Conservation (phyloP, 306 rosid genomes). For the Crotalaria pallida region DNA sequence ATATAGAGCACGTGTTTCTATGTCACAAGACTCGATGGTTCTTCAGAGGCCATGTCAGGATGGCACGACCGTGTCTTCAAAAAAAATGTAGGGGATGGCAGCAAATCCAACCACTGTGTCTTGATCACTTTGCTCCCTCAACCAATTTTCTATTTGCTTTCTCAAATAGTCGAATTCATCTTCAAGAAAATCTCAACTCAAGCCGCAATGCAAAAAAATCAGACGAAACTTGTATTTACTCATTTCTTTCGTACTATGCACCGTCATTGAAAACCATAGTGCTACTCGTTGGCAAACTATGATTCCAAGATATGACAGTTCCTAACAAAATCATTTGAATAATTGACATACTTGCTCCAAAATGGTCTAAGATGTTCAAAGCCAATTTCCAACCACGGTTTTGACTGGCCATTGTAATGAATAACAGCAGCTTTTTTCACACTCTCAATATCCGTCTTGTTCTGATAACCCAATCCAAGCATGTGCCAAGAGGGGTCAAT, state of each 20-base stretch:
- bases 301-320: slow-evolving; percentile 95
- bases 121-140: slow-evolving; percentile 34
- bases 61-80: slow-evolving; percentile 37
- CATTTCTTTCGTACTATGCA: slow-evolving; percentile 15
- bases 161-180: slow-evolving; percentile 42
- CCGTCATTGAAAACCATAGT: slow-evolving; percentile 26
- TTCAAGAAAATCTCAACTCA: slow-evolving; percentile 39
- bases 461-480: slow-evolving; percentile 99
- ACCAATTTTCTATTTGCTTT: slow-evolving; percentile 44
- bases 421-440: slow-evolving; percentile 86
- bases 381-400: slow-evolving; percentile 96
- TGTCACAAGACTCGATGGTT: slow-evolving; percentile 65
- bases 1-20: slow-evolving; percentile 46
- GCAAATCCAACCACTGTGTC: slow-evolving; percentile 33
- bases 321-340: slow-evolving; percentile 85
- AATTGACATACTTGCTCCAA: slow-evolving; percentile 87
- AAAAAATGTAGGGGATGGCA: slow-evolving; percentile 39
- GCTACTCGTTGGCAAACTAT: slow-evolving; percentile 42
- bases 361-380: slow-evolving; percentile 96
- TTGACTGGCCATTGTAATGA: slow-evolving; percentile 96
- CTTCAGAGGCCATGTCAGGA: slow-evolving; percentile 40
- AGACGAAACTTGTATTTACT: slow-evolving; percentile 43
- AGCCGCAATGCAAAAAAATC: slow-evolving; percentile 32
- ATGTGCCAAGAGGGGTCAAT: slow-evolving; percentile 91
- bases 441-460: slow-evolving; percentile 52